Conservation (phyloP, 192 early-diverging fungal genomes). For the Pilobolus umbonatus region DNA sequence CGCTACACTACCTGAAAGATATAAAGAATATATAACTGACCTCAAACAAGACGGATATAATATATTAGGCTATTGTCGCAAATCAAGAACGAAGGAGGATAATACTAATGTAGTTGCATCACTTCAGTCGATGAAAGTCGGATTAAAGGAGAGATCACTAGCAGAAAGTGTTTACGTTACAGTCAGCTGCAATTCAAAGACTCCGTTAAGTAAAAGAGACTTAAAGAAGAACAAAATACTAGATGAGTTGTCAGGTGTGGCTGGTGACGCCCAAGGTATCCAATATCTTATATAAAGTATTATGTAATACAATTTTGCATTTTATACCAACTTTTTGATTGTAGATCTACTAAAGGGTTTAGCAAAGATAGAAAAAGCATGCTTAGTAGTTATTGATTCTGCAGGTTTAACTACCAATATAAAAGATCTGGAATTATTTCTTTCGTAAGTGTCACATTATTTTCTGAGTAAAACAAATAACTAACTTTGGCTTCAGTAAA, state of each 20-base stretch:
- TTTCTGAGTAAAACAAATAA: slow-evolving; percentile 8
- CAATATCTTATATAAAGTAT: neutral
- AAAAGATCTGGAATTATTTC: slow-evolving; percentile 6
- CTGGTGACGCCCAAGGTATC: neutral
- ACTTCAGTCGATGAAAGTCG: neutral
- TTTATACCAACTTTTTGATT: neutral
- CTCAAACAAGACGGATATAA: neutral
- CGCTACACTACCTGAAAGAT: neutral
- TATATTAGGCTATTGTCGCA: slow-evolving; percentile 1
- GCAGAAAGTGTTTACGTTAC: neutral
- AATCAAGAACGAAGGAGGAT: neutral
- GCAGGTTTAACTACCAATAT: neutral
- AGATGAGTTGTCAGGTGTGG: neutral
- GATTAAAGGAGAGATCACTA: neutral
- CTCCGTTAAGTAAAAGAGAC: neutral
- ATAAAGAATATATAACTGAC: neutral
- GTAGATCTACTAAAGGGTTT: neutral
- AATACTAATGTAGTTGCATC: neutral
- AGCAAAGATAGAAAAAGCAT: neutral
- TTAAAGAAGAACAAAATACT: neutral
- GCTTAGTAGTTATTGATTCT: neutral
- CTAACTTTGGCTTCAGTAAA: slow-evolving; percentile 12
- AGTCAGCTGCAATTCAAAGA: neutral
- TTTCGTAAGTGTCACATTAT: slow-evolving; percentile 9
- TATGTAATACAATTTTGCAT: no score